Evolutionary conservation across 768 basidiomycete genomes (phyloP).

Genomic region (Psilocybe tampanensis): DNA sequence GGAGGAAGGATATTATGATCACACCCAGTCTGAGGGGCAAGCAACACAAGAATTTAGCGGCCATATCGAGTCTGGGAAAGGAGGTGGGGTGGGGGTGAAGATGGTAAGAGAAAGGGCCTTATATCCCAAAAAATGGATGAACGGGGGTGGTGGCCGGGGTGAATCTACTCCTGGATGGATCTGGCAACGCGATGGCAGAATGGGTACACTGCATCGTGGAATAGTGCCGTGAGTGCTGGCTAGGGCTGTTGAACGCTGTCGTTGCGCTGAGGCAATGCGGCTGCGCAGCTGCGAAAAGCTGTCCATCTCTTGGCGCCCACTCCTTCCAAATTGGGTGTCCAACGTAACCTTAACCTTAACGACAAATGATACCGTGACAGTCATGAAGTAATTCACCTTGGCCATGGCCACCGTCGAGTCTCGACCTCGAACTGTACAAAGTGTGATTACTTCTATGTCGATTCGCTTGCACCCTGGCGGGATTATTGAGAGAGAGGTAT

Average conservation of each 20-base stretch:
- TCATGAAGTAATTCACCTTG: no score
- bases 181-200: no score
- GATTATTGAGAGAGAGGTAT: no score
- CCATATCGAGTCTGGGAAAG: conserved; percentile 26
- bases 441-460: no score
- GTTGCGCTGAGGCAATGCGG: not conserved
- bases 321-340: no score
- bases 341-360: no score
- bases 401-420: no score
- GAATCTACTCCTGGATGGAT: not conserved
- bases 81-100: not conserved
- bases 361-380: no score
- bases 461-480: no score
- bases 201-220: not conserved
- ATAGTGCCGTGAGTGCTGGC: no score
- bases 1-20: conserved; percentile 40
- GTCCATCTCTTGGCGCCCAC: not conserved
- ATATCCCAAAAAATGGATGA: conserved; percentile 6
- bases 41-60: conserved; percentile 44
- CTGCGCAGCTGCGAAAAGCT: not conserved
- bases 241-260: not conserved
- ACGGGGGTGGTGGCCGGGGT: not conserved
- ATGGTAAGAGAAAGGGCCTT: not conserved
- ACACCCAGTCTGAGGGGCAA: conserved; percentile 46
- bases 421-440: no score